Percentiles rank a stretch among this genome's conserved stretches.
Evolutionary conservation across 2,329 filamentous ascomycete species (phyloP).

Genomic region (Nemania abortiva): DNA sequence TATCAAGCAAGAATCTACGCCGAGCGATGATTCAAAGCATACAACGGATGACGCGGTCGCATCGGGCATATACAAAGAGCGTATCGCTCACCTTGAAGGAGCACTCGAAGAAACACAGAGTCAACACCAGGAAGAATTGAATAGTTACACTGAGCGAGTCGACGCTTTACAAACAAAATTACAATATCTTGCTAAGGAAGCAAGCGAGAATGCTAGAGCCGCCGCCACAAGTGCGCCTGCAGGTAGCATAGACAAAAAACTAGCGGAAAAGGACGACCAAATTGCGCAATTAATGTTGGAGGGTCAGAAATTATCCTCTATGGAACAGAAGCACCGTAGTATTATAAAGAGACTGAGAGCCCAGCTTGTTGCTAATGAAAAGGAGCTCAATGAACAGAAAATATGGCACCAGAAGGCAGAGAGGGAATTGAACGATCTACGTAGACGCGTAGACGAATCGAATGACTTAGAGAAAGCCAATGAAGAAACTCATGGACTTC

Average conservation of each 20-base stretch:
- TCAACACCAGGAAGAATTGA: conserved; percentile 83
- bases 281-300: conserved; percentile 93
- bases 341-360: conserved; percentile 84
- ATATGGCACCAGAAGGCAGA: conserved; percentile 70
- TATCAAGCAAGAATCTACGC: conserved; percentile 5
- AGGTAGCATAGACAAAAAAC: conserved; percentile 78
- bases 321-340: conserved; percentile 84
- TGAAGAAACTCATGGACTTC: conserved; percentile 54
- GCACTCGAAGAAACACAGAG: conserved; percentile 55
- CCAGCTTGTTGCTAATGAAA: conserved; percentile 75
- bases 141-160: conserved; percentile 87
- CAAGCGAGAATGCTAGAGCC: conserved; percentile 79
- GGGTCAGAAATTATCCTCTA: conserved; percentile 87
- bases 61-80: conserved; percentile 55
- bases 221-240: conserved; percentile 71
- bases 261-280: conserved; percentile 90
- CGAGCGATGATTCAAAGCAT: background rate
- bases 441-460: conserved; percentile 61
- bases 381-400: conserved; percentile 70
- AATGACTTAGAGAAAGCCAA: conserved; percentile 68
- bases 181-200: conserved; percentile 85
- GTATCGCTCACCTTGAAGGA: conserved; percentile 55
- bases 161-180: conserved; percentile 93
- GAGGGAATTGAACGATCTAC: conserved; percentile 61
- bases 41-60: conserved; percentile 31